A percentile compares a stretch with the other conserved stretches of the same genome.
Evolutionary conservation across 2,329 filamentous ascomycete species (phyloP).

Genomic region (Xylaria sp.): DNA sequence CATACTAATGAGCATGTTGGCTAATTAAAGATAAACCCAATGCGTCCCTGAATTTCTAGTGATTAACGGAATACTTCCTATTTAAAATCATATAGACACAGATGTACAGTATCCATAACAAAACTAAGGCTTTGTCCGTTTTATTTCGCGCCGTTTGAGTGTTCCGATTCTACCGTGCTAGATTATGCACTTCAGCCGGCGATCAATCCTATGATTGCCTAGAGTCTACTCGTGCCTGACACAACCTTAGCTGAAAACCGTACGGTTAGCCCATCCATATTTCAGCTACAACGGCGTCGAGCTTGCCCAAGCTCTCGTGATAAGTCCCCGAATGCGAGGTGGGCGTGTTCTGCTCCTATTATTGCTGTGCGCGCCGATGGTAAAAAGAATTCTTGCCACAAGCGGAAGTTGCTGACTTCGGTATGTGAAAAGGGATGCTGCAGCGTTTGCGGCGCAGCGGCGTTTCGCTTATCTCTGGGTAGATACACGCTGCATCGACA

Average conservation of each 20-base stretch:
- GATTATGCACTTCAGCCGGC: neutral
- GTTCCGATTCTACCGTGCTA: neutral
- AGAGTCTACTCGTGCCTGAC: no score
- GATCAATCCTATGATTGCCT: neutral
- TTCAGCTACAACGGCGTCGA: neutral
- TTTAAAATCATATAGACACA: no score
- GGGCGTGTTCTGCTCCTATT: no score
- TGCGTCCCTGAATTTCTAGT: no score
- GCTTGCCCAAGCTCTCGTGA: neutral
- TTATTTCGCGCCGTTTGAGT: neutral
- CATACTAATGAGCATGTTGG: no score
- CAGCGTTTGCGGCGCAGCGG: neutral
- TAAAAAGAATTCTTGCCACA: neutral
- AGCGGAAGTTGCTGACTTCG: neutral
- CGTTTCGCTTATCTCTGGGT: neutral
- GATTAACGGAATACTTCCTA: no score
- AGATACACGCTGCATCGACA: constrained; percentile 3
- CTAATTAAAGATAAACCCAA: no score
- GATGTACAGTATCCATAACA: neutral
- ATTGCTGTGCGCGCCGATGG: no score
- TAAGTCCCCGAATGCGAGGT: no score
- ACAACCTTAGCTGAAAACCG: neutral
- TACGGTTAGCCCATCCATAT: no score
- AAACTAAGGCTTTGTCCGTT: neutral
- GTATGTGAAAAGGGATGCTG: neutral